Conservation (phyloP, 148 eudicot genomes). For the Suaeda aralocaspica region DNA sequence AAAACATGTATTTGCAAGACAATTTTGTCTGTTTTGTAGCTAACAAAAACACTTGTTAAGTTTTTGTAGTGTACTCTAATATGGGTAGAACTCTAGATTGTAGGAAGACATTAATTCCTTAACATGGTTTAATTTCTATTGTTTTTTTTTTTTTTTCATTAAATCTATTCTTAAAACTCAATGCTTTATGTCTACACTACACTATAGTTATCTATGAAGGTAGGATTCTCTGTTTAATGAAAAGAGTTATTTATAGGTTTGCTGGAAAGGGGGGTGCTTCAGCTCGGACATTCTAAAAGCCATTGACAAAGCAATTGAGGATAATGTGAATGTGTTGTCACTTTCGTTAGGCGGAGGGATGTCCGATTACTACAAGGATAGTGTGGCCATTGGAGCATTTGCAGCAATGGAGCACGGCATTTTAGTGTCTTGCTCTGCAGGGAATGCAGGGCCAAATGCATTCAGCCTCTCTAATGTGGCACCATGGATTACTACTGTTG, state of each 20-base stretch:
- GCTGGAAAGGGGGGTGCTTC: constrained; percentile 59
- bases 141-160: no score
- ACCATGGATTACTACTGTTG: constrained; percentile 72
- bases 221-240: no score
- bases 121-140: no score
- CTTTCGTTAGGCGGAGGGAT: constrained; percentile 51
- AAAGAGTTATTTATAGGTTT: constrained; percentile 24
- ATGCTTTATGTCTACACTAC: no score
- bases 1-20: no score
- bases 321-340: constrained; percentile 51
- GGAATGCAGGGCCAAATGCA: constrained; percentile 53
- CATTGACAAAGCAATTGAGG: constrained; percentile 51
- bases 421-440: constrained; percentile 55
- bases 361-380: constrained; percentile 47
- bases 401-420: constrained; percentile 62
- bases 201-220: no score
- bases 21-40: no score
- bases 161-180: no score
- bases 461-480: constrained; percentile 48
- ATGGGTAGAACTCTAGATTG: no score
- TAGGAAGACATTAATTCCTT: no score
- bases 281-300: constrained; percentile 55
- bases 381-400: constrained; percentile 58
- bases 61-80: no score
- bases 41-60: no score